These are phyloP conservation scores for Microdochium nivale DNA, from an alignment of 2,329 filamentous ascomycete species.

Conservation along the genomic window DNA sequence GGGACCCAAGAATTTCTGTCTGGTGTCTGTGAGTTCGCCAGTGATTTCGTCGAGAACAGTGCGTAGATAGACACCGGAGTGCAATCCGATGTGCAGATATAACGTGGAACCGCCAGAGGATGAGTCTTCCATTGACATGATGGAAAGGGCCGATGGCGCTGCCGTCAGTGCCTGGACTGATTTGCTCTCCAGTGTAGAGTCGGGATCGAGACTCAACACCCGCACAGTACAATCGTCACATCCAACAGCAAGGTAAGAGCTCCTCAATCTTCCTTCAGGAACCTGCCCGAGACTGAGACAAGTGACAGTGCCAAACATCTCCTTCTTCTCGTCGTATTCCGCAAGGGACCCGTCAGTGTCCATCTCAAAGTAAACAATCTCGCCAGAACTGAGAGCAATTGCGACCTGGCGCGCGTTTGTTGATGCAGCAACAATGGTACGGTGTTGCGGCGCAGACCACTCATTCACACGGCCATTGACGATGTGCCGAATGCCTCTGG, in stretches of 20 bases:
- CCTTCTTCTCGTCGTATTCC: slow-evolving; percentile 90
- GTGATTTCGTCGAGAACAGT: slow-evolving; percentile 94
- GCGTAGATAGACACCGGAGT: slow-evolving; percentile 91
- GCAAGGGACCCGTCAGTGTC: slow-evolving; percentile 83
- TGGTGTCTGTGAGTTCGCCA: slow-evolving; percentile 88
- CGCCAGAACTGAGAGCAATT: slow-evolving; percentile 87
- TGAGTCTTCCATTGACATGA: slow-evolving; percentile 94
- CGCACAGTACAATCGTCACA: slow-evolving; percentile 96
- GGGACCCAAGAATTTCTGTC: slow-evolving; percentile 88
- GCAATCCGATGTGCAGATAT: slow-evolving; percentile 91
- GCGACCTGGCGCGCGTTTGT: slow-evolving; percentile 92
- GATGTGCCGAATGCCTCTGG: slow-evolving; percentile 92
- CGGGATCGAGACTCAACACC: slow-evolving; percentile 81
- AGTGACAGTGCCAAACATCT: slow-evolving; percentile 92
- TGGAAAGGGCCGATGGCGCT: slow-evolving; percentile 77
- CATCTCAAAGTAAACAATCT: slow-evolving; percentile 98
- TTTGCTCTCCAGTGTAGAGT: slow-evolving; percentile 84
- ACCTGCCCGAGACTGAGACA: slow-evolving; percentile 91
- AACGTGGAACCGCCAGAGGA: slow-evolving; percentile 80
- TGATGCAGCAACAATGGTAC: slow-evolving; percentile 88
- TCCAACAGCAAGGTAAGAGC: slow-evolving; percentile 89
- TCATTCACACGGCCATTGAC: slow-evolving; percentile 73
- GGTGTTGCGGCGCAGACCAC: slow-evolving; percentile 87
- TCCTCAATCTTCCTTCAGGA: slow-evolving; percentile 79
- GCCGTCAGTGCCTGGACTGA: slow-evolving; percentile 91